Percentiles rank a stretch among this genome's conserved stretches.
These are phyloP conservation scores for Puccinia polysora DNA, from an alignment of 1,284 basidiomycete genomes.

Conservation along the genomic window DNA sequence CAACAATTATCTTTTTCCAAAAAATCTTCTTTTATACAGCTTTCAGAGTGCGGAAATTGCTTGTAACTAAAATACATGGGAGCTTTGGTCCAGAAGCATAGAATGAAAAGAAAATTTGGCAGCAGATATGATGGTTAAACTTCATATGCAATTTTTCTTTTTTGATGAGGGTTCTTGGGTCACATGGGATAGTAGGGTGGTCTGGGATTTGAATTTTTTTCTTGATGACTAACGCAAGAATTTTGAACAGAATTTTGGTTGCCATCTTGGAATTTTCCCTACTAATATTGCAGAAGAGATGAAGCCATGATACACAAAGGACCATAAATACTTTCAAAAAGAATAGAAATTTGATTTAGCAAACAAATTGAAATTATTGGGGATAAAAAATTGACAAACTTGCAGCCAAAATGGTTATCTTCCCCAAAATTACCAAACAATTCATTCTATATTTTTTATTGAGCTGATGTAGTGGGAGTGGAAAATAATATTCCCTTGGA, in stretches of 20 bases:
- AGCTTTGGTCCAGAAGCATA: background rate
- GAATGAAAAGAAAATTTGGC: slow-evolving; percentile 5
- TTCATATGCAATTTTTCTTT: background rate
- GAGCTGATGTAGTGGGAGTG: too few species aligned
- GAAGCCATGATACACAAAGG: slow-evolving; percentile 27
- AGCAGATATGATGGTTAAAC: slow-evolving; percentile 4
- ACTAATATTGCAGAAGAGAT: slow-evolving; percentile 37
- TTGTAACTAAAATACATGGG: slow-evolving; percentile 6
- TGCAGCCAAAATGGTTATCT: too few species aligned
- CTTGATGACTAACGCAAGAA: background rate
- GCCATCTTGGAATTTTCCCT: slow-evolving; percentile 22
- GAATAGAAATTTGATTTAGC: too few species aligned
- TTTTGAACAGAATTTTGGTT: background rate
- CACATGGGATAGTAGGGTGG: background rate
- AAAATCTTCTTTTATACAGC: background rate
- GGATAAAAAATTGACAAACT: too few species aligned
- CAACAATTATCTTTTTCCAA: background rate
- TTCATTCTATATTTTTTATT: too few species aligned
- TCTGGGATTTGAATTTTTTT: background rate
- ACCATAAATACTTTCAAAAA: slow-evolving; percentile 1
- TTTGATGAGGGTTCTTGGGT: slow-evolving; percentile 9
- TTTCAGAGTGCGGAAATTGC: background rate
- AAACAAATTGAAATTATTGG: too few species aligned
- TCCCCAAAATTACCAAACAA: too few species aligned
- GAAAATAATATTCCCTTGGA: too few species aligned